phyloP scores from a whole-genome alignment of 2,329 filamentous ascomycete genomes.

The Byssoonygena ceratinophila region DNA sequence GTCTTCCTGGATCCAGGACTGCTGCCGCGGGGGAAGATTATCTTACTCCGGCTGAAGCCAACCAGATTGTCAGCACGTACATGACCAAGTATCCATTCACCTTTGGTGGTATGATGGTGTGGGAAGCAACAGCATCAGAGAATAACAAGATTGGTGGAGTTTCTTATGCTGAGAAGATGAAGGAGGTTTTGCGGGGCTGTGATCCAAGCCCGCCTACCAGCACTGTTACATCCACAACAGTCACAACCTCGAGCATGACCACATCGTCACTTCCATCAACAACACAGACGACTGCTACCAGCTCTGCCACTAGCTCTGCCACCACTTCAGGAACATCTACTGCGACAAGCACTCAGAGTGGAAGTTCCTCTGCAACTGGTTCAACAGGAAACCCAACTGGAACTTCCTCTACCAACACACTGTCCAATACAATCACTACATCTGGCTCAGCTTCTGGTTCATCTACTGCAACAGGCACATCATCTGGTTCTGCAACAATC shows the following conservation, averaged over 20 bases:
- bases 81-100: conserved; percentile 30
- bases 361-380: background rate
- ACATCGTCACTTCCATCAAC: conserved; percentile 2
- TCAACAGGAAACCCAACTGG: background rate
- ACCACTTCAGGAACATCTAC: background rate
- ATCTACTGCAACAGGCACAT: background rate
- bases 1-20: conserved; percentile 34
- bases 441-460: background rate
- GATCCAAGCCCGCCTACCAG: conserved; percentile 19
- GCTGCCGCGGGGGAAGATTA: conserved; percentile 35
- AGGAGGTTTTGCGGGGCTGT: conserved; percentile 12
- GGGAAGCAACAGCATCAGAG: conserved; percentile 17
- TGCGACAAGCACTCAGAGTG: background rate
- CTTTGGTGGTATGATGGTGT: conserved; percentile 51
- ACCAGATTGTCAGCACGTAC: conserved; percentile 37
- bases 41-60: conserved; percentile 38
- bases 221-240: conserved; percentile 16
- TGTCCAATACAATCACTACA: background rate
- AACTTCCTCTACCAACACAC: background rate
- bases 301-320: background rate
- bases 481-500: conserved; percentile 2
- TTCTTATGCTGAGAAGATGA: conserved; percentile 19
- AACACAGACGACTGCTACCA: background rate
- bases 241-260: conserved; percentile 5
- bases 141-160: conserved; percentile 15